A percentile compares a stretch with the other conserved stretches of the same genome.
These are phyloP conservation scores for Sphenostylis stenocarpa DNA, from an alignment of 306 rosid genomes.

Conservation along the genomic window DNA sequence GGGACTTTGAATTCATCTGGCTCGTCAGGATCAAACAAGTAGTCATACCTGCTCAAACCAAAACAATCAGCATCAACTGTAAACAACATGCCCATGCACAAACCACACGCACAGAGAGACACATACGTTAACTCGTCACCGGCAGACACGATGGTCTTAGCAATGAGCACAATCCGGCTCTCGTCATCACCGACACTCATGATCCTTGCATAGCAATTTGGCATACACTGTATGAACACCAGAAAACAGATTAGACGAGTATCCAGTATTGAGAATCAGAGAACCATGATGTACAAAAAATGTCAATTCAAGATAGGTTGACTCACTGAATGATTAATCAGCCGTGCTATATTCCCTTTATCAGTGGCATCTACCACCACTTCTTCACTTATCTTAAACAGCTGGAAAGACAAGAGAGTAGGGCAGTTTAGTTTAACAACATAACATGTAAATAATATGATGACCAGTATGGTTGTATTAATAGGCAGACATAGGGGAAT, in stretches of 20 bases:
- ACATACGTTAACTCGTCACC: constrained; percentile 93
- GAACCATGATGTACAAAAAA: neutral
- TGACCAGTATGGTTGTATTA: neutral
- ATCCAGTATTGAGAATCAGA: neutral
- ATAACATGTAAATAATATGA: neutral
- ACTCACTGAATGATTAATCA: constrained; percentile 96
- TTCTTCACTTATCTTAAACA: constrained; percentile 97
- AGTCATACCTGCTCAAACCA: constrained; percentile 76
- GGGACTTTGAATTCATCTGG: constrained; percentile 98
- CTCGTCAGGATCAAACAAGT: constrained; percentile 96
- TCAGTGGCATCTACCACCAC: constrained; percentile 99
- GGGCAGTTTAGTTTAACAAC: constrained; percentile 16
- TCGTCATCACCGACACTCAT: constrained; percentile 98
- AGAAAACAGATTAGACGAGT: constrained; percentile 8
- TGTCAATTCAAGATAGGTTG: neutral
- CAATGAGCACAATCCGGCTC: constrained; percentile 95
- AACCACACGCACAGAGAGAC: neutral
- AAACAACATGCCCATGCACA: constrained; percentile 2
- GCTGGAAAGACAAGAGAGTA: constrained; percentile 51
- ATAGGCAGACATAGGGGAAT: neutral
- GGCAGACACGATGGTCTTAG: constrained; percentile 72
- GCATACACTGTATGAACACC: constrained; percentile 75
- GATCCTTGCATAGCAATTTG: constrained; percentile 99
- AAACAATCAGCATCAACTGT: constrained; percentile 25
- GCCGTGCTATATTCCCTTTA: constrained; percentile 97